phyloP scores from a whole-genome alignment of 169 alveolate genomes.

The Cryptosporidium sp. region DNA sequence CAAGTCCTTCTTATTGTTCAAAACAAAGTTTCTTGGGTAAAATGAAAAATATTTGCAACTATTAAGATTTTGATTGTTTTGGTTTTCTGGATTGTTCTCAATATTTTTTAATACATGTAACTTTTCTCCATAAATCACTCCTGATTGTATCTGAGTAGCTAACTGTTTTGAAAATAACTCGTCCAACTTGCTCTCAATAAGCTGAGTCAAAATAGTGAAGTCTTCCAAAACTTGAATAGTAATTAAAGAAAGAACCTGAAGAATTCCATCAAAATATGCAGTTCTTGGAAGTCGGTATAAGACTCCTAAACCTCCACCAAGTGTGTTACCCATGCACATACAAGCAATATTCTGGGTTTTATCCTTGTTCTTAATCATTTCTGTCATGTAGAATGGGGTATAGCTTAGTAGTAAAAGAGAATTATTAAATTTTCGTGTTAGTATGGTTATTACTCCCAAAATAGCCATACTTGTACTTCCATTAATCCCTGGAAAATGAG shows the following conservation, averaged over 20 bases:
- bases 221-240: slow-evolving; percentile 69
- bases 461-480: slow-evolving; percentile 72
- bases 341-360: slow-evolving; percentile 27
- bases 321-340: slow-evolving; percentile 46
- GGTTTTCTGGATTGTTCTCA: not conserved
- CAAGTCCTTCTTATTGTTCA: slow-evolving; percentile 7
- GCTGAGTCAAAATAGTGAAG: slow-evolving; percentile 24
- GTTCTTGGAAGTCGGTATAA: slow-evolving; percentile 48
- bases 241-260: slow-evolving; percentile 57
- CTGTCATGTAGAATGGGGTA: slow-evolving; percentile 65
- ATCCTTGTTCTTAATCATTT: slow-evolving; percentile 6
- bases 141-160: slow-evolving; percentile 22
- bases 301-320: slow-evolving; percentile 71
- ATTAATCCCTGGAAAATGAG: slow-evolving; percentile 61
- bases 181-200: slow-evolving; percentile 56
- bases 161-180: slow-evolving; percentile 50
- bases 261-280: slow-evolving; percentile 67
- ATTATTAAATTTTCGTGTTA: slow-evolving; percentile 40
- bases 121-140: slow-evolving; percentile 38
- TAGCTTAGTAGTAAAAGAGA: slow-evolving; percentile 50
- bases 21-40: slow-evolving; percentile 32
- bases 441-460: slow-evolving; percentile 50
- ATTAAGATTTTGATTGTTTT: not conserved
- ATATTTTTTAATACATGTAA: not conserved
- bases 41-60: not conserved